Conservation (phyloP, 225 moss, liverwort and hornwort species). For the Sphagnum tenellum region DNA sequence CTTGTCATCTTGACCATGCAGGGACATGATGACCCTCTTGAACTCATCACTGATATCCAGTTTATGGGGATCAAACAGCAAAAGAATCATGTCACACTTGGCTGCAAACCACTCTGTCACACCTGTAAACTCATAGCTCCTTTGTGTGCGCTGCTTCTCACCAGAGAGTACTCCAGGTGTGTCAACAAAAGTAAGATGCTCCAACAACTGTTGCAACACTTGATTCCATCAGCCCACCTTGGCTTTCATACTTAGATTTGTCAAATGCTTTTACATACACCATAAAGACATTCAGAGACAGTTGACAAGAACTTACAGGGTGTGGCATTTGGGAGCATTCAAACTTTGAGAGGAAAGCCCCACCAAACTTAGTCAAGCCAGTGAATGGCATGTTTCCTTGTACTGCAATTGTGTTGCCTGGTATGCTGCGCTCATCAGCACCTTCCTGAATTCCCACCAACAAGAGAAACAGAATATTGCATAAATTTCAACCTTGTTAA, state of each 20-base stretch:
- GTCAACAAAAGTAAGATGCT: conserved; percentile 95
- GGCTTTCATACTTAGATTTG: too few relatives aligned
- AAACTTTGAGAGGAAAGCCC: conserved; percentile 93
- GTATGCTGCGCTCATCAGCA: conserved; percentile 82
- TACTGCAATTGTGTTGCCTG: conserved; percentile 93
- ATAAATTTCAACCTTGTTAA: too few relatives aligned
- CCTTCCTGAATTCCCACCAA: conserved; percentile 54
- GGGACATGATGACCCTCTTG: conserved; percentile 80
- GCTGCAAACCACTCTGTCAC: conserved; percentile 99
- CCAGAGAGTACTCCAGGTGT: conserved; percentile 96
- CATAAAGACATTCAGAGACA: not conserved
- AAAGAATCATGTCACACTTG: conserved; percentile 88
- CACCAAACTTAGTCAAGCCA: conserved; percentile 85
- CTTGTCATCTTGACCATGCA: conserved; percentile 95
- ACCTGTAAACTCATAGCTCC: conserved; percentile 96
- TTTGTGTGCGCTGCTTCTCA: conserved; percentile 94
- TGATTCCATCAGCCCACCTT: not conserved
- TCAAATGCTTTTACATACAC: too few relatives aligned
- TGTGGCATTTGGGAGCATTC: conserved; percentile 99
- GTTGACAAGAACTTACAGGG: conserved; percentile 34
- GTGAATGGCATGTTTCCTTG: conserved; percentile 99
- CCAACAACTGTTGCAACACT: conserved; percentile 51
- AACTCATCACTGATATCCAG: conserved; percentile 98
- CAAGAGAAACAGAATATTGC: too few relatives aligned
- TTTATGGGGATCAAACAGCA: conserved; percentile 93